Evolutionary conservation across 306 rosid genomes (phyloP), one percentile per base, ranked within the genome.

Genomic region (Nissolia schottii): DNA sequence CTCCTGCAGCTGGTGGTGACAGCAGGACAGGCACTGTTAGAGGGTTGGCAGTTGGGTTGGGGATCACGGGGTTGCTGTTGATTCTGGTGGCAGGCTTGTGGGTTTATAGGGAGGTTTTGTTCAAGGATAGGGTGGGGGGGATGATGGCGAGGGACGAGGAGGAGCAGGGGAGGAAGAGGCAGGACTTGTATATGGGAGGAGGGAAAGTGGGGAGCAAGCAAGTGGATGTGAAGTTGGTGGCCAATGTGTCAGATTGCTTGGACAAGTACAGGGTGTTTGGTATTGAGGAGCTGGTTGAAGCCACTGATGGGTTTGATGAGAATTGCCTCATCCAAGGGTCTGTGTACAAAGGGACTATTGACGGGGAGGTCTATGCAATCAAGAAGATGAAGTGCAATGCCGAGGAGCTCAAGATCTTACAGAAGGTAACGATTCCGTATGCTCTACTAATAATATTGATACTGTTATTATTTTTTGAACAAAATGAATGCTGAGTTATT

Each of bases 321-420:
- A 85, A 3, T 13, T 83, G 75, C 77, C 84, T 91, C 84, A 88
- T 91, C 71, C 91, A 89, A 24, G 98, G 98, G 0, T 86, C 95
- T 54, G 97, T 94, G 12, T 91, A 94, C 49, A 94, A 49, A 80
- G 98, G 95, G 0, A 1, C 19, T 3, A 86, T 91, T 51, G 83
- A 70, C 37, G 96, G 92, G 5, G 85, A 83, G 14, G 70, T 83
- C 20, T 89, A 32, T 68, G 97, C 98, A 4, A 89, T 94, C 71
- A 94, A 91, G 92, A 91, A 87, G 96, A 94, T 94, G 98, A 89
- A 86, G 19, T 94, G 98, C 97, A 84, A 89, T 72, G 98, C 95
- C 29, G 98, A 94, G 60, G 95, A 94, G 74, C 98, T 94, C 87
- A 94, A 94, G 91, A 94, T 94, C 80, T 86, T 94, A 70, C 97